A percentile compares a stretch with the other conserved stretches of the same genome.
phyloP scores from a whole-genome alignment of 208 protist species.

The Wallacemonas sp. region DNA sequence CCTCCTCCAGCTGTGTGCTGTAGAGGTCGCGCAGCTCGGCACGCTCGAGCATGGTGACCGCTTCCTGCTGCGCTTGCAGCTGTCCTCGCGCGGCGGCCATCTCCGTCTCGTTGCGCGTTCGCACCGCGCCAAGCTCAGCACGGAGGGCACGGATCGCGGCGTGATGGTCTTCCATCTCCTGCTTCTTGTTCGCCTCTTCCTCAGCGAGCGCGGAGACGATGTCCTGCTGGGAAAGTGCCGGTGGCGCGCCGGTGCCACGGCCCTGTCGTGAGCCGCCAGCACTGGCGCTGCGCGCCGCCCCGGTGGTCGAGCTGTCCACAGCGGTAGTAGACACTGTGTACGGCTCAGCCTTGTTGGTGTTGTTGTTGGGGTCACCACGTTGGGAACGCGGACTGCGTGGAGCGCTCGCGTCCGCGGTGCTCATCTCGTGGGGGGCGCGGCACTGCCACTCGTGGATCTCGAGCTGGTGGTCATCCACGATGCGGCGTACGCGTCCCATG shows the following conservation, averaged over 20 bases:
- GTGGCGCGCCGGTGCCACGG: background rate
- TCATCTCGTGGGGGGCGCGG: constrained; percentile 6
- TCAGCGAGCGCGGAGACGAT: constrained; percentile 30
- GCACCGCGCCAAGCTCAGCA: constrained; percentile 43
- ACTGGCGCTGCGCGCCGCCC: no score
- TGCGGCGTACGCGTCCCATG: constrained; percentile 31
- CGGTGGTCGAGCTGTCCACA: no score
- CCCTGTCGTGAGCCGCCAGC: background rate
- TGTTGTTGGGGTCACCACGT: background rate
- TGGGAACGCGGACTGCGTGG: background rate
- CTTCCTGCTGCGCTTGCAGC: constrained; percentile 25
- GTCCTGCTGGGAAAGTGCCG: constrained; percentile 2
- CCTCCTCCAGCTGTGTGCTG: constrained; percentile 12
- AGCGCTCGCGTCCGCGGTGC: background rate
- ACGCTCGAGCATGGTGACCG: constrained; percentile 21
- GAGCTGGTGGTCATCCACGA: constrained; percentile 28
- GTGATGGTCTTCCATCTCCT: constrained; percentile 35
- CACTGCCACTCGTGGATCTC: constrained; percentile 33
- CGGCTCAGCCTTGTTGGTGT: background rate
- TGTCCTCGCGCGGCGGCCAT: constrained; percentile 32
- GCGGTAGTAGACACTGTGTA: background rate
- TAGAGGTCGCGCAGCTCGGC: constrained; percentile 20
- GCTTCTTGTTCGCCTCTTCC: constrained; percentile 22
- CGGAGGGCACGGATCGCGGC: constrained; percentile 26
- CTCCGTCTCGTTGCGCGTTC: constrained; percentile 52